A percentile compares a stretch with the other conserved stretches of the same genome.
phyloP scores from a whole-genome alignment of 176 grass and related monocot species.

The Hsuehochloa calcarea region DNA sequence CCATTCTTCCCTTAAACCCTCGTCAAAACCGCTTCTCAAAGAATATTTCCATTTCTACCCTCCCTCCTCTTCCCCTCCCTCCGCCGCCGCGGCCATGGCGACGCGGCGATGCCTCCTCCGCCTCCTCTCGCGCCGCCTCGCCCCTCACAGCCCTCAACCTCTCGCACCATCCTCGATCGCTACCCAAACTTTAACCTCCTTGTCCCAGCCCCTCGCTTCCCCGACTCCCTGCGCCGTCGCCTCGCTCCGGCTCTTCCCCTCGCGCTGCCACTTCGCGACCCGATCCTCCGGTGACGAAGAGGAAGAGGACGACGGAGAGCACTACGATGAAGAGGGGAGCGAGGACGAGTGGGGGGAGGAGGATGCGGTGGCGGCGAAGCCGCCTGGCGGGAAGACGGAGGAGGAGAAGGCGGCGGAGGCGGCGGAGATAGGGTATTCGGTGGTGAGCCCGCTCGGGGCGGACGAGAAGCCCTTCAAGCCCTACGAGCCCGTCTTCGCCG shows the following conservation, averaged over 20 bases:
- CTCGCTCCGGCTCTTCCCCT: slow-evolving; percentile 24
- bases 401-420: slow-evolving; percentile 82
- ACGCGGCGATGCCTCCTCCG: slow-evolving; percentile 68
- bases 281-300: slow-evolving; percentile 52
- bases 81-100: slow-evolving; percentile 59
- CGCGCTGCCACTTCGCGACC: slow-evolving; percentile 53
- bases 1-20: slow-evolving; percentile 42
- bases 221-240: not conserved
- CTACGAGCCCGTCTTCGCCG: slow-evolving; percentile 73
- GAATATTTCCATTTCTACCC: slow-evolving; percentile 49
- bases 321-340: slow-evolving; percentile 51
- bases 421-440: slow-evolving; percentile 77
- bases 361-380: slow-evolving; percentile 45
- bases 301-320: slow-evolving; percentile 39
- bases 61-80: not conserved
- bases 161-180: slow-evolving; percentile 10
- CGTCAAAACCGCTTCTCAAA: slow-evolving; percentile 25
- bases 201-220: not conserved
- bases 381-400: slow-evolving; percentile 77
- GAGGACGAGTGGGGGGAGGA: slow-evolving; percentile 50
- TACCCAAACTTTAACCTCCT: not conserved
- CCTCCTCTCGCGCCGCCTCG: slow-evolving; percentile 44
- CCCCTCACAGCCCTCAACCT: not conserved
- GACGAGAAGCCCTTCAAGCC: slow-evolving; percentile 93
- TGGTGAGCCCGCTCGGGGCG: slow-evolving; percentile 54